Evolutionary conservation across 2,329 filamentous ascomycete species (phyloP).

Genomic region (Cadophora gregata): DNA sequence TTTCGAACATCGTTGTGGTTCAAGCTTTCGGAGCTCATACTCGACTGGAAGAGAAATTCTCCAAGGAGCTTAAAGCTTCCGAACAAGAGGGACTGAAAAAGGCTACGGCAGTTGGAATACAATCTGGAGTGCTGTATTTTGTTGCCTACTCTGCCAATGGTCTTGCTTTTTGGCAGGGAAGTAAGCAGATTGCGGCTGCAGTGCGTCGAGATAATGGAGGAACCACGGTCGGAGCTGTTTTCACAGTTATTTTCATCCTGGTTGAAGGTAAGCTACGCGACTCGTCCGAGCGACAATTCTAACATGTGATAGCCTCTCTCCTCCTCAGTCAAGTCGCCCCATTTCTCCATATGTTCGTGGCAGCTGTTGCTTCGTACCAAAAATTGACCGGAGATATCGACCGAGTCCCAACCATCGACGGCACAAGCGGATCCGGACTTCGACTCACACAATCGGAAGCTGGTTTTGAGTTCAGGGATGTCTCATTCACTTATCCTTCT

Average conservation of each 20-base stretch:
- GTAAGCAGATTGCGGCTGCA: conserved; percentile 52
- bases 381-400: conserved; percentile 51
- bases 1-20: conserved; percentile 57
- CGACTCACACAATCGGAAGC: conserved; percentile 34
- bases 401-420: conserved; percentile 33
- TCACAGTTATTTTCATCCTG: conserved; percentile 59
- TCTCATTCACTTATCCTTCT: conserved; percentile 45
- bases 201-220: conserved; percentile 24
- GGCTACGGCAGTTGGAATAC: conserved; percentile 53
- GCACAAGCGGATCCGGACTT: conserved; percentile 24
- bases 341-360: conserved; percentile 64
- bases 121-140: conserved; percentile 53
- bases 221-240: conserved; percentile 47
- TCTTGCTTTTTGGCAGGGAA: conserved; percentile 64
- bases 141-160: conserved; percentile 53
- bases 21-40: conserved; percentile 58
- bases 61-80: conserved; percentile 50
- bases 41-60: conserved; percentile 57
- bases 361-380: conserved; percentile 62
- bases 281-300: neutral
- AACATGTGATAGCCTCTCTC: conserved; percentile 48
- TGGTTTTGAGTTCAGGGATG: conserved; percentile 45
- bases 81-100: conserved; percentile 55
- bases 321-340: conserved; percentile 68
- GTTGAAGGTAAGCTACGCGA: conserved; percentile 51